A percentile compares a stretch with the other conserved stretches of the same genome.
These are phyloP conservation scores for Hanseniaspora valbyensis DNA, from an alignment of 805 yeast genomes.

Conservation along the genomic window DNA sequence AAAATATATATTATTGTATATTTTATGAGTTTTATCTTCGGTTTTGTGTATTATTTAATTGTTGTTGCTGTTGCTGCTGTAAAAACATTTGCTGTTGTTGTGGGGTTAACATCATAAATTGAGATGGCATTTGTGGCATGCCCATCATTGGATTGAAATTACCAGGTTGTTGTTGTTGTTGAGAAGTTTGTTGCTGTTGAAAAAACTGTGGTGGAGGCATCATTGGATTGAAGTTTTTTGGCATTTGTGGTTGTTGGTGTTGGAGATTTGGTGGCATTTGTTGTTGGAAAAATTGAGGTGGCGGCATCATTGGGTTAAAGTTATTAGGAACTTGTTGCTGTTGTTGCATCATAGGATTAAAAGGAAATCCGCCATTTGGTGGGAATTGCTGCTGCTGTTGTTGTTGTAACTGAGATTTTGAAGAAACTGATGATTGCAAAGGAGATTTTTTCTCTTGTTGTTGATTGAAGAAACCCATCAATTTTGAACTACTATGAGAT, in stretches of 20 bases:
- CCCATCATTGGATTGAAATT: slow-evolving; percentile 16
- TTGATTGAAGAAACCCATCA: slow-evolving; percentile 8
- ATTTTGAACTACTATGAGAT: neutral
- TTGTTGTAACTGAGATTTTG: neutral
- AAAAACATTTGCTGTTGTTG: neutral
- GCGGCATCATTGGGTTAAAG: neutral
- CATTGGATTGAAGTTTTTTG: neutral
- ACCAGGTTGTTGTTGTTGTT: neutral
- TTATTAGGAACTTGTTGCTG: neutral
- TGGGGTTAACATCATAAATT: slow-evolving; percentile 15
- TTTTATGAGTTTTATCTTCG: too few relatives aligned
- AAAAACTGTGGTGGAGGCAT: slow-evolving; percentile 17
- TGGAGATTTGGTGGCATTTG: neutral
- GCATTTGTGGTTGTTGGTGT: slow-evolving; percentile 3
- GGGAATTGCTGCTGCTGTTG: neutral
- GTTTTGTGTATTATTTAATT: too few relatives aligned
- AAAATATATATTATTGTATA: too few relatives aligned
- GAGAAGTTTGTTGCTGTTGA: slow-evolving; percentile 1
- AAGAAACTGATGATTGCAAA: neutral
- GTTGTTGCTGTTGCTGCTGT: neutral
- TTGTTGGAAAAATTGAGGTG: neutral
- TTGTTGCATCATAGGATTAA: neutral
- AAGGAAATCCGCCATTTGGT: neutral
- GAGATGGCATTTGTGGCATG: slow-evolving; percentile 22
- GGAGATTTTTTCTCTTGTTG: neutral